Evolutionary conservation across 2,329 filamentous ascomycete genomes (phyloP), one percentile per base, ranked within the genome.

Genomic region (Fusarium sp.): DNA sequence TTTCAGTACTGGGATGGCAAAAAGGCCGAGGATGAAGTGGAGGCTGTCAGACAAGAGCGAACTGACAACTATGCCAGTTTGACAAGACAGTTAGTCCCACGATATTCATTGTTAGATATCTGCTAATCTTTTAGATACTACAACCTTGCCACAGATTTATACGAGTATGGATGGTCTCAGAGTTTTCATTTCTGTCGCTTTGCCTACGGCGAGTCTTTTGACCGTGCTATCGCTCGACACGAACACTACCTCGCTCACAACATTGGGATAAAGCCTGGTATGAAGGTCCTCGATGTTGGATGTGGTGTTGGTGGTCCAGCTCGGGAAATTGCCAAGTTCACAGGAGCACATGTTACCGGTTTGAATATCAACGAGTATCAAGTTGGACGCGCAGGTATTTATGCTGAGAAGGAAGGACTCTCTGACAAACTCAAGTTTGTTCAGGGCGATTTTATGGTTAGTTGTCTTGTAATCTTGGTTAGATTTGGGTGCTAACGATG

Each of bases 351-450:
- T 75, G 87, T 97, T 61, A 90, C 92, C 23, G 94, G 94, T 26
- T 82, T 97, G 80, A 97, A 97, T 88, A 97, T 97, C 89, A 97
- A 97, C 82, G 93, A 97, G 82, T 97, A 97, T 85, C 94, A 97
- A 83, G 97, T 97, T 70, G 86, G 96, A 78, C 91, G 94, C 59
- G 94, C 94, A 3, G 93, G 89, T 18, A 84, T 85, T 50, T 97
- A 97, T 77, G 93, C 93, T 3, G 82, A 87, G 65, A 92, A 92
- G 79, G 92, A 97, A 79, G 90, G 91, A 23, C 84, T 97, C 40
- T 86, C 90, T 2, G 81, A 92, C 76, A 93, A 97, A 83, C 83
- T 97, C 70, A 86, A 86, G 65, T 98, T 93, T 76, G 91, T 93
- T 76, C 97, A 98, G 86, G 95, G 94, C 52, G 95, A 98, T 77